A percentile compares a stretch with the other conserved stretches of the same genome.
phyloP scores from a whole-genome alignment of 2,329 filamentous ascomycete genomes.

The Cladosporium cucumerinum region DNA sequence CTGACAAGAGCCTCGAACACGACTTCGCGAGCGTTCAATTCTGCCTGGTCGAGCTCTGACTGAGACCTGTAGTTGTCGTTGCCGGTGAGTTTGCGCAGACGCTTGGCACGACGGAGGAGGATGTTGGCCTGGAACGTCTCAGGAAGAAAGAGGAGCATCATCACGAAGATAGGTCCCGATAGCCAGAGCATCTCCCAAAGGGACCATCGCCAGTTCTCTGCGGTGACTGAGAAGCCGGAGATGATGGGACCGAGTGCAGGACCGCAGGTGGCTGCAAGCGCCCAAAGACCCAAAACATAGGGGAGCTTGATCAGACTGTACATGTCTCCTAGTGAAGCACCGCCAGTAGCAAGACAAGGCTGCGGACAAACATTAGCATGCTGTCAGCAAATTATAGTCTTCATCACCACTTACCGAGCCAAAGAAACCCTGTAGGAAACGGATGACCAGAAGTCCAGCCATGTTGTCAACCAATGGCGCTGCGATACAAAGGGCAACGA shows the following conservation, averaged over 20 bases:
- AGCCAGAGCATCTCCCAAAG: slow-evolving; percentile 62
- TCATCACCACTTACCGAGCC: slow-evolving; percentile 41
- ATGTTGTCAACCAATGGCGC: slow-evolving; percentile 49
- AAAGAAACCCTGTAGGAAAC: slow-evolving; percentile 65
- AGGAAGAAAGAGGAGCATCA: slow-evolving; percentile 58
- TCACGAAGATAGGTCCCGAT: slow-evolving; percentile 53
- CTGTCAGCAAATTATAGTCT: background rate
- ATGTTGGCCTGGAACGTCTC: slow-evolving; percentile 60
- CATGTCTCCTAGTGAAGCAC: slow-evolving; percentile 44
- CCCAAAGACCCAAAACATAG: slow-evolving; percentile 60
- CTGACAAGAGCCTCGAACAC: slow-evolving; percentile 58
- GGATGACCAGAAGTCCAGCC: slow-evolving; percentile 46
- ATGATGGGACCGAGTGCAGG: slow-evolving; percentile 59
- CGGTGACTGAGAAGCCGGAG: slow-evolving; percentile 56
- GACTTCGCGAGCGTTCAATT: slow-evolving; percentile 48
- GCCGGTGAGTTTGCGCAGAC: slow-evolving; percentile 62
- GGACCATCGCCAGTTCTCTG: slow-evolving; percentile 59
- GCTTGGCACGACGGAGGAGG: slow-evolving; percentile 57
- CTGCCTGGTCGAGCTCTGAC: slow-evolving; percentile 61
- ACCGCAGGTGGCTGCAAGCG: slow-evolving; percentile 48
- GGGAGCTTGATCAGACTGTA: slow-evolving; percentile 54
- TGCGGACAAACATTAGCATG: background rate
- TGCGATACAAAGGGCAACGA: slow-evolving; percentile 64
- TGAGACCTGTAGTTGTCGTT: slow-evolving; percentile 56
- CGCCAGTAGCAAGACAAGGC: slow-evolving; percentile 59